These are phyloP conservation scores for Phalaenopsis equestris DNA, from an alignment of 106 monocot species.

Conservation along the genomic window DNA sequence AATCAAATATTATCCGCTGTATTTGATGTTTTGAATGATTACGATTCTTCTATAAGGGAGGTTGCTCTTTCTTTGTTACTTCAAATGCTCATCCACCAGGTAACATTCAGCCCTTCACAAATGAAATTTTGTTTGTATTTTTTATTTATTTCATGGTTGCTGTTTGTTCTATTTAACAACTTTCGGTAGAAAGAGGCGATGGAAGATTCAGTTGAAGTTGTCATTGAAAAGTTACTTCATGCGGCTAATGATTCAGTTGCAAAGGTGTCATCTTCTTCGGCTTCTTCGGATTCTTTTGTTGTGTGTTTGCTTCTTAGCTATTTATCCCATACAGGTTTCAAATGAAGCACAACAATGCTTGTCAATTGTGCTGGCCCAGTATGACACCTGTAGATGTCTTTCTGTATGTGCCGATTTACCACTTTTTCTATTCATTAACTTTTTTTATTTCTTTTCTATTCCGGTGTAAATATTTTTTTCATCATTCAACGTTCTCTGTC, in stretches of 20 bases:
- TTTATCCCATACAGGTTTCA: conserved; percentile 51
- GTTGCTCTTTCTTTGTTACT: conserved; percentile 70
- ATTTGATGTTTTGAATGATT: conserved; percentile 81
- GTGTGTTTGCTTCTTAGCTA: conserved; percentile 1
- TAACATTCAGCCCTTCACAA: neutral
- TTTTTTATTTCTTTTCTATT: neutral
- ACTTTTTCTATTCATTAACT: neutral
- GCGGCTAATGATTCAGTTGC: conserved; percentile 52
- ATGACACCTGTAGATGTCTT: conserved; percentile 91
- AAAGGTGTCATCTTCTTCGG: conserved; percentile 42
- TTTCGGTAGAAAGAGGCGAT: conserved; percentile 59
- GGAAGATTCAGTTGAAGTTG: conserved; percentile 94
- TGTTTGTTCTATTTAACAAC: neutral
- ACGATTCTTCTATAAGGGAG: conserved; percentile 72
- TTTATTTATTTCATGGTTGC: neutral
- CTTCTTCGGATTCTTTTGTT: neutral
- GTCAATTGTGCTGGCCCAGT: conserved; percentile 54
- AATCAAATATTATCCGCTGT: conserved; percentile 94
- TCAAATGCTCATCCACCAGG: conserved; percentile 95
- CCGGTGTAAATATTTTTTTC: neutral
- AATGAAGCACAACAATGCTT: conserved; percentile 83
- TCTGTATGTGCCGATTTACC: conserved; percentile 37
- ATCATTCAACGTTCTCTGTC: conserved; percentile 9
- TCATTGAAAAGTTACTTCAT: conserved; percentile 89
- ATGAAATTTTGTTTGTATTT: neutral